Conservation (phyloP, 345 rosid genomes). For the Hibiscus tridactylites region DNA sequence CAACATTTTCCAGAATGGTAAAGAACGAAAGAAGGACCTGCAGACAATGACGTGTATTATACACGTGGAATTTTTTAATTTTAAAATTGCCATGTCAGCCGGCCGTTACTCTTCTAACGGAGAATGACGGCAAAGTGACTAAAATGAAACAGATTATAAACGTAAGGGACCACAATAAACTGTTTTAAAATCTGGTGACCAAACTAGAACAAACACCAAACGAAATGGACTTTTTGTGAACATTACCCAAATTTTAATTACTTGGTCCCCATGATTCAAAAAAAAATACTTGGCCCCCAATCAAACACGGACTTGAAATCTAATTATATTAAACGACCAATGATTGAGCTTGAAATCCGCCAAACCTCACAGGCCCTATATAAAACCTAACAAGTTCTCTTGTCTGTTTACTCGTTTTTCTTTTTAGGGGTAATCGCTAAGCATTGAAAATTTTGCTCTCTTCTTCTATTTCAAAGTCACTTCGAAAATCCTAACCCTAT, state of each 20-base stretch:
- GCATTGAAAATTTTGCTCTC: background rate
- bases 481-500: constrained; percentile 11
- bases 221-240: too few relatives aligned
- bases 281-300: background rate
- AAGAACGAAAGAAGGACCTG: too few relatives aligned
- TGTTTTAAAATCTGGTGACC: too few relatives aligned
- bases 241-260: background rate
- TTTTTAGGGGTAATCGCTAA: background rate
- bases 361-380: background rate
- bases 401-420: background rate
- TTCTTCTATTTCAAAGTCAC: background rate
- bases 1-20: too few relatives aligned
- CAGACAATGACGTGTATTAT: too few relatives aligned
- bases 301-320: constrained; percentile 21
- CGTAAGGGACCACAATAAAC: too few relatives aligned
- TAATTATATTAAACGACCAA: background rate
- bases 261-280: background rate
- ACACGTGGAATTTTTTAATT: too few relatives aligned
- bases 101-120: too few relatives aligned
- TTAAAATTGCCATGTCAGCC: too few relatives aligned
- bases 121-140: too few relatives aligned
- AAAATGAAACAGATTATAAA: too few relatives aligned
- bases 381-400: background rate
- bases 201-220: too few relatives aligned
- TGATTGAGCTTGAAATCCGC: constrained; percentile 19